Percentiles rank a stretch among this genome's conserved stretches.
These are phyloP conservation scores for Tetratostichococcus sp. DNA, from an alignment of 139 green algal species.

Conservation along the genomic window DNA sequence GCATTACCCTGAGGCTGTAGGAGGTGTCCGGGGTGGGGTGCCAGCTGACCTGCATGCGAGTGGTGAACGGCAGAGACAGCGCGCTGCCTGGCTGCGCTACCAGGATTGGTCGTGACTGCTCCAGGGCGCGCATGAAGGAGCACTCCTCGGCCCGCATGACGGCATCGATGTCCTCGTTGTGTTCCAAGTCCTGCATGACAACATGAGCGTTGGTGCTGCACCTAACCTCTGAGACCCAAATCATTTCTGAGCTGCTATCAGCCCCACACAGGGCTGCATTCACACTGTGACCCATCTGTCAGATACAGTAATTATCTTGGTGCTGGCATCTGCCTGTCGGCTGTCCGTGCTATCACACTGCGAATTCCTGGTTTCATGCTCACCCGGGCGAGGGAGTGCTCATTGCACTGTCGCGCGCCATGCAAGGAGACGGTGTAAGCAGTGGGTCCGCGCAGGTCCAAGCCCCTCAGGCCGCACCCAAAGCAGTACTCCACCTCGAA, in stretches of 20 bases:
- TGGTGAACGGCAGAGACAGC: background rate
- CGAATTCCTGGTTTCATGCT: too few species aligned
- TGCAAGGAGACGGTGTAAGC: background rate
- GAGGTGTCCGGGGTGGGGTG: too few species aligned
- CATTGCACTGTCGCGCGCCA: background rate
- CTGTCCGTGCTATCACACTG: too few species aligned
- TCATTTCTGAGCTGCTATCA: too few species aligned
- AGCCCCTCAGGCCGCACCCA: conserved; percentile 12
- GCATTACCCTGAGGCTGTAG: too few species aligned
- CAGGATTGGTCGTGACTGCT: background rate
- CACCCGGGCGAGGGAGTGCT: background rate
- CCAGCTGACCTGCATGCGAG: background rate
- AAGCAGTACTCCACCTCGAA: conserved; percentile 20
- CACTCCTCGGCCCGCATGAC: background rate
- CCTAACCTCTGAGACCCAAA: too few species aligned
- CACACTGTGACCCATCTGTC: too few species aligned
- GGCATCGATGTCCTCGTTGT: background rate
- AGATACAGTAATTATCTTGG: background rate
- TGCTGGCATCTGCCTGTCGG: too few species aligned
- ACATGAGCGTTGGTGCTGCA: too few species aligned
- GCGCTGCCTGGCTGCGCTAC: too few species aligned
- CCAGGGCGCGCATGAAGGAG: background rate
- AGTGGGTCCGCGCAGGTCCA: conserved; percentile 4
- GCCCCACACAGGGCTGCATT: too few species aligned
- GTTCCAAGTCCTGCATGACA: background rate